Conservation (phyloP, 176 grass and related monocot species). For the Canna indica region DNA sequence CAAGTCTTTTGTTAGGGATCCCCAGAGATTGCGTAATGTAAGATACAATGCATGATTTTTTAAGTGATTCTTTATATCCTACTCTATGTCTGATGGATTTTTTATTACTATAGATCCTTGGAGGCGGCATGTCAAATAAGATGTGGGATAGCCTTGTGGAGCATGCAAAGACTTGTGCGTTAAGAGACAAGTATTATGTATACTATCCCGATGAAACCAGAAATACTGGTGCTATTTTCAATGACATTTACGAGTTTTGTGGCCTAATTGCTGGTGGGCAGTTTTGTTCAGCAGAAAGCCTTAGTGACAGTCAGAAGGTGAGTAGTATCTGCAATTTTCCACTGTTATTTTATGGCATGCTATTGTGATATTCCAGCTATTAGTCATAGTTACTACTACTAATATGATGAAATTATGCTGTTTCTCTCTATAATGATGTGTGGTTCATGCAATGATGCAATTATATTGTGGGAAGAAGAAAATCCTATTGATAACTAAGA, state of each 20-base stretch:
- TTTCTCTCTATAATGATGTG: not conserved
- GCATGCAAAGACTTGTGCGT: conserved; percentile 11
- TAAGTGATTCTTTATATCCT: not conserved
- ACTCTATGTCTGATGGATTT: not conserved
- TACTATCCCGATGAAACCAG: conserved; percentile 7
- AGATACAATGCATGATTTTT: not conserved
- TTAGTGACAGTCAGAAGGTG: conserved; percentile 8
- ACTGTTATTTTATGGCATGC: not conserved
- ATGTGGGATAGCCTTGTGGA: conserved; percentile 16
- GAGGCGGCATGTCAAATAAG: conserved; percentile 19
- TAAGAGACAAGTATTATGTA: conserved; percentile 11
- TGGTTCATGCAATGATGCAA: too few relatives aligned
- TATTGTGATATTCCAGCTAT: not conserved
- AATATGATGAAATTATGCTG: not conserved
- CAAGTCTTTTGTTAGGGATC: conserved; percentile 2
- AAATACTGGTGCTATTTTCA: conserved; percentile 11
- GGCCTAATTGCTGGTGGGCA: conserved; percentile 2
- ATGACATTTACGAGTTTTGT: conserved; percentile 15
- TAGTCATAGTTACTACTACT: too few relatives aligned
- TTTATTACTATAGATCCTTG: conserved; percentile 16
- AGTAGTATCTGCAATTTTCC: not conserved
- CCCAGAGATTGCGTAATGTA: conserved; percentile 12
- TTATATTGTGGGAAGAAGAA: too few relatives aligned
- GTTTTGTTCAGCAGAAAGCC: conserved; percentile 9
- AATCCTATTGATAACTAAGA: too few relatives aligned